These are phyloP conservation scores for Triangularia verruculosa DNA, from an alignment of 2,329 filamentous ascomycete species.

Conservation along the genomic window DNA sequence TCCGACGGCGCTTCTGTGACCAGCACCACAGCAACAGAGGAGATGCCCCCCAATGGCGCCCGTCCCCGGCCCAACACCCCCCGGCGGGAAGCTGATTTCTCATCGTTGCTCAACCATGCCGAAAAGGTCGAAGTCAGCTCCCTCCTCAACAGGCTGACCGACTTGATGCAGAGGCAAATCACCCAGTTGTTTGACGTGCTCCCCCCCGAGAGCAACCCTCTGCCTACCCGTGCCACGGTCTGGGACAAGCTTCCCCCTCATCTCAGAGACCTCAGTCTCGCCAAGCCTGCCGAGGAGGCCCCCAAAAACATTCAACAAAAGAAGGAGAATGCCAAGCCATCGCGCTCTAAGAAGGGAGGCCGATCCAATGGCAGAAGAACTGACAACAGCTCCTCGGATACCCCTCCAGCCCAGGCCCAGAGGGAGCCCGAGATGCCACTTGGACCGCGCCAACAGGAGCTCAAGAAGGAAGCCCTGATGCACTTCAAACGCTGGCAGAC, in stretches of 20 bases:
- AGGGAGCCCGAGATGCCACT: conserved; percentile 34
- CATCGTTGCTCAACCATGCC: conserved; percentile 43
- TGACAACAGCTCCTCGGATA: background rate
- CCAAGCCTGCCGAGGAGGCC: conserved; percentile 9
- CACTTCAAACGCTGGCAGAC: conserved; percentile 82
- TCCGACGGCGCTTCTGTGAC: conserved; percentile 2
- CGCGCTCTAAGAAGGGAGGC: conserved; percentile 20
- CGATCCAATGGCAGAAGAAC: conserved; percentile 9
- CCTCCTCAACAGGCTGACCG: conserved; percentile 51
- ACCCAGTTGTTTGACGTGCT: conserved; percentile 50
- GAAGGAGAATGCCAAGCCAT: conserved; percentile 25
- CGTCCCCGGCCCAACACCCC: conserved; percentile 32
- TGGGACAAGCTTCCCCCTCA: conserved; percentile 35
- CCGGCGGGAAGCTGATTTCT: conserved; percentile 51
- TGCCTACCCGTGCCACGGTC: conserved; percentile 30
- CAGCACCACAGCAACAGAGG: conserved; percentile 7
- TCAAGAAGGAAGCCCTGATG: conserved; percentile 66
- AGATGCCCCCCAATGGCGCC: conserved; percentile 43
- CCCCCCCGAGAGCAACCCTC: conserved; percentile 28
- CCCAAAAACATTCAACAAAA: background rate
- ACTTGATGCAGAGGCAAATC: conserved; percentile 54
- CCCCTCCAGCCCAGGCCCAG: background rate
- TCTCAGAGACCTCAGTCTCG: conserved; percentile 27
- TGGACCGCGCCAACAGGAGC: conserved; percentile 44
- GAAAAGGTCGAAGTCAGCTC: conserved; percentile 53